Evolutionary conservation across 176 grass and related monocot genomes (phyloP), one percentile per base, ranked within the genome.

Genomic region (Ensete ventricosum): DNA sequence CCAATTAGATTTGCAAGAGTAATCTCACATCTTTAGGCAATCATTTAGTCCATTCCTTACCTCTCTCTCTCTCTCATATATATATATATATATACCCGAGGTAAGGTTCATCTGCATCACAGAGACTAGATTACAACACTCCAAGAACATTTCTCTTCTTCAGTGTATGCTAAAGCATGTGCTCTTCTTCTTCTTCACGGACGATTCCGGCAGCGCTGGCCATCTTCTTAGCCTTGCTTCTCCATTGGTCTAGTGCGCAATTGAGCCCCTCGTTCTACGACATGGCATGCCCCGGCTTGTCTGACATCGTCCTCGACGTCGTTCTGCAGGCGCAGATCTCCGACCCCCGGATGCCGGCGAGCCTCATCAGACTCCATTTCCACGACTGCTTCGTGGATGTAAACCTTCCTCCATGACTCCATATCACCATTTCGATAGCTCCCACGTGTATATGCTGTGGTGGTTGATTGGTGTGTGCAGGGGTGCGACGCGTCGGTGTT

Each of bases 401-500:
- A 76, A 50, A 43, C 34, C 4, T 43, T 43, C 34, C 0, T 43
- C 34, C 34, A 43, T 43, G 34, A 3, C 34, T 43, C 34, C 34
- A 43, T 43, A 43, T 43, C 34, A 43, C 34, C 34, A 43, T 6
- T 43, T 43, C 34, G 34, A 43, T 4, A 5, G 34, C 34, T 43
- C 34, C 34, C 34, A 43, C 34, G 34, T 43, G 34, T 43, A 43
- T 43, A 43, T 5, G 4, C 34, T 43, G 34, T 43, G 3, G 4
- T 43, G 34, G 34, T 43, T 43, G 13, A 68, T 13, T 66, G 22
- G 6, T 66, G 10, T 69, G 34, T 62, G 20, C 17, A 96, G 93
- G 89, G 93, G n/a, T 96, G 89, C 75, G 93, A 96, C 24, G 93
- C 83, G 8, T 96, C 93, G 3, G 1, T 96, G 84, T 62, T 96